These are phyloP conservation scores for Dryadomyces quercus-mongolicae DNA, from an alignment of 2,329 filamentous ascomycete genomes.

Conservation along the genomic window DNA sequence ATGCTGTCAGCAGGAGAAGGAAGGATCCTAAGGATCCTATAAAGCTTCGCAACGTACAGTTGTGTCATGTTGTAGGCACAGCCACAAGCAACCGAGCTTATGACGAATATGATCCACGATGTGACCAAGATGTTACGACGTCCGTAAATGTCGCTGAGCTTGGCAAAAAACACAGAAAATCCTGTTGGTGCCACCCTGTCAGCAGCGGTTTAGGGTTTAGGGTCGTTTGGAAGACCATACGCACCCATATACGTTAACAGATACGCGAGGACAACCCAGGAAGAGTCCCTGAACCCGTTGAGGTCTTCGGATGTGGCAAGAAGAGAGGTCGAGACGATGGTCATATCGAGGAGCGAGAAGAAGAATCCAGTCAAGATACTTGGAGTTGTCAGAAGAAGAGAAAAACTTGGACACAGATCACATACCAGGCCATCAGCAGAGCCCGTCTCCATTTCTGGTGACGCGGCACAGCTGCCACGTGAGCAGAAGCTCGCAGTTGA, in stretches of 20 bases:
- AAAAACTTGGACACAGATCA: neutral
- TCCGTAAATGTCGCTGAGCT: conserved; percentile 28
- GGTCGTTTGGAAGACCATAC: neutral
- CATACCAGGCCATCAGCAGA: conserved; percentile 10
- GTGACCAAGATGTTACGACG: conserved; percentile 23
- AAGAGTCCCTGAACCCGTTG: conserved; percentile 11
- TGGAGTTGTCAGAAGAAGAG: neutral
- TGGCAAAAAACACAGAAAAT: conserved; percentile 15
- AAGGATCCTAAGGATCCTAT: no score
- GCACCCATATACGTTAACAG: conserved; percentile 15
- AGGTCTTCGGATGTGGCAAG: conserved; percentile 12
- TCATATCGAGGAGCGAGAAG: conserved; percentile 15
- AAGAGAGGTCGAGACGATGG: conserved; percentile 15
- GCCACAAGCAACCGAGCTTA: conserved; percentile 28
- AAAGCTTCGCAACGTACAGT: no score
- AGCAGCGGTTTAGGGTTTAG: neutral
- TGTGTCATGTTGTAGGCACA: conserved; percentile 20
- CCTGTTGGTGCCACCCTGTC: conserved; percentile 4
- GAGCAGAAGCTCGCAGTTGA: neutral
- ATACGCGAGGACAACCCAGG: conserved; percentile 14
- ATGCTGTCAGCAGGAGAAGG: neutral
- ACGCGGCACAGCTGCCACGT: neutral
- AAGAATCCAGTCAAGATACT: conserved; percentile 14
- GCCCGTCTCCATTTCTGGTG: neutral
- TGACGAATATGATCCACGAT: conserved; percentile 24